A percentile compares a stretch with the other conserved stretches of the same genome.
Evolutionary conservation across 2,329 filamentous ascomycete species (phyloP).

Genomic region (Alternaria sp.): DNA sequence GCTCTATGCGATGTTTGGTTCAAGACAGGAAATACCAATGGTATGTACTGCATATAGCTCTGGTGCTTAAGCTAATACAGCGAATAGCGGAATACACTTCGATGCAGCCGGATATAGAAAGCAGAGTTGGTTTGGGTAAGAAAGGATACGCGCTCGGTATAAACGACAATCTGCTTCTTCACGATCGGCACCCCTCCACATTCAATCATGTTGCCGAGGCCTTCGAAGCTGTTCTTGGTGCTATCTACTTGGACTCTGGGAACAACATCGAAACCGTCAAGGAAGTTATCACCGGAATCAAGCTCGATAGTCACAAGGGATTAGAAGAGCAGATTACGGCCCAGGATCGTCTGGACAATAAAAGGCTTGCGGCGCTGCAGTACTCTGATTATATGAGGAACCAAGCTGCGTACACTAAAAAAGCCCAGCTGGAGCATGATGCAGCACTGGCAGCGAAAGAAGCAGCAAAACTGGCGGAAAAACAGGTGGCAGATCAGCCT

Average conservation of each 20-base stretch:
- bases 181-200: neutral
- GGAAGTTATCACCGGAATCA: slow-evolving; percentile 10
- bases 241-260: slow-evolving; percentile 28
- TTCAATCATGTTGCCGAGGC: slow-evolving; percentile 21
- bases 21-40: slow-evolving; percentile 11
- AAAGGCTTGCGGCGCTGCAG: neutral
- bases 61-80: slow-evolving; percentile 1
- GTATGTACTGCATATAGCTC: neutral
- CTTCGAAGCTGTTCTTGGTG: slow-evolving; percentile 31
- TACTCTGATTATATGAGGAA: neutral
- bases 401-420: neutral
- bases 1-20: slow-evolving; percentile 27
- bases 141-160: slow-evolving; percentile 15
- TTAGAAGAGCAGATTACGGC: slow-evolving; percentile 5
- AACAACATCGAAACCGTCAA: slow-evolving; percentile 11
- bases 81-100: slow-evolving; percentile 6
- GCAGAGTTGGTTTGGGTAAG: slow-evolving; percentile 6
- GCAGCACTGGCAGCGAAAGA: neutral
- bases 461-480: neutral
- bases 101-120: slow-evolving; percentile 4
- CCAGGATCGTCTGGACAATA: neutral
- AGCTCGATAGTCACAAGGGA: slow-evolving; percentile 13
- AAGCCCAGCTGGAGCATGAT: neutral
- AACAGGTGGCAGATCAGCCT: too few species aligned
- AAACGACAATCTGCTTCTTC: slow-evolving; percentile 10